These are phyloP conservation scores for Dactylorhiza incarnata DNA, from an alignment of 106 monocot genomes.

Conservation along the genomic window DNA sequence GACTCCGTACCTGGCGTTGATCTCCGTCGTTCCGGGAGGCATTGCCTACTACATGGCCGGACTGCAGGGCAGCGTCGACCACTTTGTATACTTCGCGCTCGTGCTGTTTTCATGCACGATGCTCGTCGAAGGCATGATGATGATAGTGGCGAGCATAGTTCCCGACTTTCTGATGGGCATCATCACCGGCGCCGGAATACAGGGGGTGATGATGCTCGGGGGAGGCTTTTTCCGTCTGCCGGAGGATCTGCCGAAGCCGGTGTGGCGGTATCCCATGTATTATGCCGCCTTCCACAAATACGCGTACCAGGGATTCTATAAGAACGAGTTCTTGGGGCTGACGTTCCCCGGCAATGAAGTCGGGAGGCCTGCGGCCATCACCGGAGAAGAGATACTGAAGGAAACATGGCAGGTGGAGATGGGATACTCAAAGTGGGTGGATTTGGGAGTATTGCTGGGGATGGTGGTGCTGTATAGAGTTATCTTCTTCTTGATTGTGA, in stretches of 20 bases:
- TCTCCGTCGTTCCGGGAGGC: conserved; percentile 53
- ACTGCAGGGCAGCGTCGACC: conserved; percentile 35
- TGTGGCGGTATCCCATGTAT: conserved; percentile 70
- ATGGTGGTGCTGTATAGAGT: conserved; percentile 64
- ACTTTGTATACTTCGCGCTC: conserved; percentile 54
- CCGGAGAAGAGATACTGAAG: conserved; percentile 37
- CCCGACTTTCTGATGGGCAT: conserved; percentile 82
- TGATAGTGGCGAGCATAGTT: conserved; percentile 82
- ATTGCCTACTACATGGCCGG: conserved; percentile 62
- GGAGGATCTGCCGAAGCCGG: conserved; percentile 45
- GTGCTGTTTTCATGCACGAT: conserved; percentile 56
- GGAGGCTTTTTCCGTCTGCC: conserved; percentile 73
- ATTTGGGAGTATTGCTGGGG: conserved; percentile 47
- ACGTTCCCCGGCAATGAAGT: conserved; percentile 41
- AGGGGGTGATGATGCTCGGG: conserved; percentile 69
- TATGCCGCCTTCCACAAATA: conserved; percentile 73
- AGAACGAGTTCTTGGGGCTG: conserved; percentile 73
- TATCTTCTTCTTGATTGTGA: conserved; percentile 44
- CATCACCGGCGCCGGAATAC: conserved; percentile 75
- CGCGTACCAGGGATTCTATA: conserved; percentile 57
- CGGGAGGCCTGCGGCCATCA: conserved; percentile 10
- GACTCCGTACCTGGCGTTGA: conserved; percentile 47
- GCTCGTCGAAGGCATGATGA: conserved; percentile 79
- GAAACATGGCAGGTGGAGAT: conserved; percentile 42
- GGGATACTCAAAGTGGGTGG: conserved; percentile 65